phyloP scores from a whole-genome alignment of 768 basidiomycete genomes.

The Baorangia bicolor region DNA sequence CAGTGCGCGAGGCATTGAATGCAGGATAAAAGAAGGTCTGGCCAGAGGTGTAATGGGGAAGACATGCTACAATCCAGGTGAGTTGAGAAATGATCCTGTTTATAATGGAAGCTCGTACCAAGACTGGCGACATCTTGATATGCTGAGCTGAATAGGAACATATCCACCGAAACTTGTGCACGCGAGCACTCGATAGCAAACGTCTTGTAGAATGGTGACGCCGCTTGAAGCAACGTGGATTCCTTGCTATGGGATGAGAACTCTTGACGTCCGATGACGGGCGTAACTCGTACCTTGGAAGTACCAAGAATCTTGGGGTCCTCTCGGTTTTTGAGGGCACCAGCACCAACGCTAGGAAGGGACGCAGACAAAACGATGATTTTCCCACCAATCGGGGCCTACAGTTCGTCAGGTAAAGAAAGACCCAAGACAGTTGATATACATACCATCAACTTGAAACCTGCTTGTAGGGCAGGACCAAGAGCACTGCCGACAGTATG shows the following conservation, averaged over 20 bases:
- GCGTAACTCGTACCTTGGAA: slow-evolving; percentile 59
- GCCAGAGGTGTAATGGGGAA: slow-evolving; percentile 97
- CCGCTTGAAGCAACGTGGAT: slow-evolving; percentile 89
- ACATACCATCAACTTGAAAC: slow-evolving; percentile 88
- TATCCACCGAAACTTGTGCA: slow-evolving; percentile 95
- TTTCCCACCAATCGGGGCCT: slow-evolving; percentile 94
- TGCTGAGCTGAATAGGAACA: slow-evolving; percentile 94
- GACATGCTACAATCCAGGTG: slow-evolving; percentile 54
- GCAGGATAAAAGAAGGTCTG: slow-evolving; percentile 99
- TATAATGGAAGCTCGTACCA: slow-evolving; percentile 41
- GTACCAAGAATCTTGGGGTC: slow-evolving; percentile 97
- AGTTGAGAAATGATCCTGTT: not conserved
- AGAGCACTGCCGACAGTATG: slow-evolving; percentile 90
- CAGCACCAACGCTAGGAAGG: slow-evolving; percentile 84
- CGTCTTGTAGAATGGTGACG: slow-evolving; percentile 94
- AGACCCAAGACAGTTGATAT: not conserved
- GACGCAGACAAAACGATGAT: slow-evolving; percentile 84
- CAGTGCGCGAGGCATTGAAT: slow-evolving; percentile 91
- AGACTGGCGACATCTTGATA: slow-evolving; percentile 97
- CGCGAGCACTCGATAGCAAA: slow-evolving; percentile 99
- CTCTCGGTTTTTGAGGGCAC: slow-evolving; percentile 92
- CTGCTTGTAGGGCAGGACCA: slow-evolving; percentile 93
- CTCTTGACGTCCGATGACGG: not conserved
- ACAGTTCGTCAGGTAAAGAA: slow-evolving; percentile 4
- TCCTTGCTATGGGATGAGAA: slow-evolving; percentile 50